These are phyloP conservation scores for Deuterostichococcus epilithicus DNA, from an alignment of 139 green algal genomes.

Conservation along the genomic window DNA sequence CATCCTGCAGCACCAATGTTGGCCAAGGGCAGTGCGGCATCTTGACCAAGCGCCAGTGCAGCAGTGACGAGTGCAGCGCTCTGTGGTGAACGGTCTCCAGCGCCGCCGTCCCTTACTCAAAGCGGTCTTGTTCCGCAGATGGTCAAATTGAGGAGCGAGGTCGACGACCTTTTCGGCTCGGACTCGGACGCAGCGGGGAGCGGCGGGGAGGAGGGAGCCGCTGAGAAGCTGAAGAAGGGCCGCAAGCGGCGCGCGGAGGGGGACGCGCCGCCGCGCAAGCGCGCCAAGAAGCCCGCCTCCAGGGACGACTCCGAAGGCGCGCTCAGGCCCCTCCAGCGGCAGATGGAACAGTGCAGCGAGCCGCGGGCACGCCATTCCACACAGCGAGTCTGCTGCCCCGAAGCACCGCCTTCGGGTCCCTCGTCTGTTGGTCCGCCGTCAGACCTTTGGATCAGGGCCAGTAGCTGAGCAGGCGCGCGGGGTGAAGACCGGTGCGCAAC, in stretches of 20 bases:
- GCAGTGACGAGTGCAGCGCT: background rate
- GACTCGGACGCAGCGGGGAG: background rate
- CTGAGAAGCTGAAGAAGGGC: background rate
- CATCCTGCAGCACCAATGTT: too few species aligned
- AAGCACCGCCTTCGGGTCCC: background rate
- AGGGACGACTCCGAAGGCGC: too few species aligned
- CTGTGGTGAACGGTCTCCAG: background rate
- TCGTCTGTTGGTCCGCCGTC: background rate
- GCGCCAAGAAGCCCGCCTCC: background rate
- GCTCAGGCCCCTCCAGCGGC: too few species aligned
- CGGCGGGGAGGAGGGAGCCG: background rate
- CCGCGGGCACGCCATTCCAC: background rate
- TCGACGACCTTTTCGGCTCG: background rate
- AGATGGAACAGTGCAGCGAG: background rate
- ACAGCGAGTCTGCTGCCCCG: background rate
- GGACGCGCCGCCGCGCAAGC: background rate
- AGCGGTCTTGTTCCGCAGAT: background rate
- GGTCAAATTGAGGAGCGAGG: background rate
- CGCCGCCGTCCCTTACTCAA: background rate
- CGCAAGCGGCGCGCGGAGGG: background rate
- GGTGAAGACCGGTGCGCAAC: too few species aligned
- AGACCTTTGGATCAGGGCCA: too few species aligned
- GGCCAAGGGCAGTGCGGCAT: background rate
- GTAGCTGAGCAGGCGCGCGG: too few species aligned
- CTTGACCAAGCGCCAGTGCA: background rate